These are phyloP conservation scores for Ilex aquifolium DNA, from an alignment of 257 asterid species.

Conservation along the genomic window DNA sequence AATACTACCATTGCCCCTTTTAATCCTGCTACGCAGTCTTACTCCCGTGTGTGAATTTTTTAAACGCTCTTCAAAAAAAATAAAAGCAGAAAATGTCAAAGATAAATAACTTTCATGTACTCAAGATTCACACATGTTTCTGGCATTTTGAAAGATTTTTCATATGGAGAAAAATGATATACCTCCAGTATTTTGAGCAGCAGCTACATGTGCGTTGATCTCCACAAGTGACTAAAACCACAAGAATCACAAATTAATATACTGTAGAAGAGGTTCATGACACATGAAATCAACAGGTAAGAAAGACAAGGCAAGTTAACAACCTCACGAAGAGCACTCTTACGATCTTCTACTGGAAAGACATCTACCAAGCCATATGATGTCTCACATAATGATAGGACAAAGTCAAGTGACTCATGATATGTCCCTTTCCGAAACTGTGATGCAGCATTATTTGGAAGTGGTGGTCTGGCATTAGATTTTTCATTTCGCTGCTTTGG, in stretches of 20 bases:
- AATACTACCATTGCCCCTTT: too few relatives aligned
- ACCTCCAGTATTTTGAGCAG: constrained; percentile 88
- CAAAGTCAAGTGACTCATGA: constrained; percentile 95
- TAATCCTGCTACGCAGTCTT: too few relatives aligned
- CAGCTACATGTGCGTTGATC: constrained; percentile 64
- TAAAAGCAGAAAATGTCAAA: background rate
- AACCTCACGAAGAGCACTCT: constrained; percentile 91
- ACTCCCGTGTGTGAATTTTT: too few relatives aligned
- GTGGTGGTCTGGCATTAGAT: constrained; percentile 81
- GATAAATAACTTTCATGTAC: background rate
- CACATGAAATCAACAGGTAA: constrained; percentile 11
- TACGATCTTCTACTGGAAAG: constrained; percentile 91
- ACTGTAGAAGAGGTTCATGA: constrained; percentile 14
- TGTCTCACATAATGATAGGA: constrained; percentile 82
- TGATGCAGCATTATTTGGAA: constrained; percentile 66
- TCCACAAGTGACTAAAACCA: constrained; percentile 77
- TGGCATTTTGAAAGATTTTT: background rate
- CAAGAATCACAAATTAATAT: constrained; percentile 24
- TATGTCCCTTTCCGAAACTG: constrained; percentile 90
- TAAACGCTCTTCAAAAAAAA: constrained; percentile 2
- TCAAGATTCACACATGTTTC: background rate
- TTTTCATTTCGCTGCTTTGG: constrained; percentile 61
- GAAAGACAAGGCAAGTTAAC: background rate
- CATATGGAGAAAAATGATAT: constrained; percentile 10
- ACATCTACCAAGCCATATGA: constrained; percentile 94